phyloP scores from a whole-genome alignment of 192 early-diverging fungal genomes.

The Rhizophagus clarus region DNA sequence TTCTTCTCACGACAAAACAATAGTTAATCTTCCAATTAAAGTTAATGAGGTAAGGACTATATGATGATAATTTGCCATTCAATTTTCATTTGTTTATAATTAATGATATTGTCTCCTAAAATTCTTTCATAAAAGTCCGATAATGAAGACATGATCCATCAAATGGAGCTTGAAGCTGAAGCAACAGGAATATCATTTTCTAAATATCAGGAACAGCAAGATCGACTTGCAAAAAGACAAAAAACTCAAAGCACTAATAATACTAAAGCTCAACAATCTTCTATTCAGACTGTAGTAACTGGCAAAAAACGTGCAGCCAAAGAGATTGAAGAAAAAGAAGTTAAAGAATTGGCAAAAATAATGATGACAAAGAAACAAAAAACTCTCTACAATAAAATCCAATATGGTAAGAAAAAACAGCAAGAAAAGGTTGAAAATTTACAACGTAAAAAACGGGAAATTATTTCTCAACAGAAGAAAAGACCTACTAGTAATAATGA shows the following conservation, averaged over 20 bases:
- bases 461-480: constrained; percentile 25
- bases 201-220: constrained; percentile 59
- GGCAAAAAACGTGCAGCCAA: constrained; percentile 60
- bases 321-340: constrained; percentile 55
- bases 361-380: constrained; percentile 89
- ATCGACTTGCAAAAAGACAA: constrained; percentile 33
- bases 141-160: constrained; percentile 51
- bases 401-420: constrained; percentile 73
- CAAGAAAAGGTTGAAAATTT: constrained; percentile 60
- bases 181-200: constrained; percentile 67
- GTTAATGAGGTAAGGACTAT: neutral
- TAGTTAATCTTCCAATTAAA: neutral
- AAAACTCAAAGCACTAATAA: constrained; percentile 37
- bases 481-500: neutral
- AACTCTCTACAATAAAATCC: constrained; percentile 77
- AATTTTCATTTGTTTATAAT: constrained; percentile 24
- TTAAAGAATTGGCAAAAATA: constrained; percentile 78
- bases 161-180: constrained; percentile 70
- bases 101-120: neutral
- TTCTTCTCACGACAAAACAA: neutral
- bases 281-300: constrained; percentile 6
- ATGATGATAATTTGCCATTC: neutral
- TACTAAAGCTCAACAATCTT: constrained; percentile 23
- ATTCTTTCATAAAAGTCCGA: neutral
- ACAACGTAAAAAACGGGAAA: constrained; percentile 43